phyloP scores from a whole-genome alignment of 2,329 filamentous ascomycete genomes.

The Colletotrichum sp. region DNA sequence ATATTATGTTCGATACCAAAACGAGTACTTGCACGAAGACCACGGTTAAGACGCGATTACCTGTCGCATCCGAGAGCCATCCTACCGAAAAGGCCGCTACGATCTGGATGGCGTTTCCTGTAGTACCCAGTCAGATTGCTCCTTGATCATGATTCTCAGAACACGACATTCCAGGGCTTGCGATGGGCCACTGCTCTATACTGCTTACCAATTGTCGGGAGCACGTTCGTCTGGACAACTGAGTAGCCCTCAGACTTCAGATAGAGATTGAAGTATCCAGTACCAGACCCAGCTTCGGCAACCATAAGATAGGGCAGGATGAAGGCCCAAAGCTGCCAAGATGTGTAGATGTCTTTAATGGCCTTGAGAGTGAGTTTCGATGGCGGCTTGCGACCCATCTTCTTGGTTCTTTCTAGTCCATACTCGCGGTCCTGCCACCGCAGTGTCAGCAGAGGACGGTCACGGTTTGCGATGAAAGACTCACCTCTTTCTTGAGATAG shows the following conservation, averaged over 20 bases:
- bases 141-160: rapidly evolving
- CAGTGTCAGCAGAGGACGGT: not conserved
- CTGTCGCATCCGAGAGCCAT: not conserved
- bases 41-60: not conserved
- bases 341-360: conserved; percentile 19
- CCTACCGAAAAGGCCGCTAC: not conserved
- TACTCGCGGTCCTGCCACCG: conserved; percentile 4
- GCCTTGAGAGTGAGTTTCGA: conserved; percentile 7
- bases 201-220: conserved; percentile 28
- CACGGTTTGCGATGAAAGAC: not conserved
- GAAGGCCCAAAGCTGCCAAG: conserved; percentile 23
- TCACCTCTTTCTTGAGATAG: conserved; percentile 2
- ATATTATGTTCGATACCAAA: conserved; percentile 24
- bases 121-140: not conserved
- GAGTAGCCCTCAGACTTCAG: conserved; percentile 47
- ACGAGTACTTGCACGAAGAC: conserved; percentile 14
- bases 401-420: conserved; percentile 24
- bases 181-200: rapidly evolving
- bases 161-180: rapidly evolving
- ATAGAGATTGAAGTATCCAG: conserved; percentile 38
- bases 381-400: conserved; percentile 22
- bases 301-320: conserved; percentile 24
- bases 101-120: not conserved
- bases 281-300: conserved; percentile 10
- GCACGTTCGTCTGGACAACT: conserved; percentile 55